Percentiles rank a stretch among this genome's conserved stretches.
These are phyloP conservation scores for Lupinus albus DNA, from an alignment of 306 rosid species.

Conservation along the genomic window DNA sequence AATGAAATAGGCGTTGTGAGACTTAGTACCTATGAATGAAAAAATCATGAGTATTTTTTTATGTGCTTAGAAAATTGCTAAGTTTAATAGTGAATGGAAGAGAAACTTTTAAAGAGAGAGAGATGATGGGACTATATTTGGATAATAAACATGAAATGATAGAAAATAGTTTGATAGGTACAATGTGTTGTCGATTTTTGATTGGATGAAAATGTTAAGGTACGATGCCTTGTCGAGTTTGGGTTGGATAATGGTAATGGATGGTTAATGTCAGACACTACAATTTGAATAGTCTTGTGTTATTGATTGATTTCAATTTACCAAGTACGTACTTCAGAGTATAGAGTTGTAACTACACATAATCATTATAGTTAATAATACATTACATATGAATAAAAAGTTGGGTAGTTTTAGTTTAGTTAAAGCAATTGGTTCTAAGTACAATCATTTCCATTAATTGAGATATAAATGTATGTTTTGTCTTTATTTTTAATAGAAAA, in stretches of 20 bases:
- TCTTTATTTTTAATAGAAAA: no score
- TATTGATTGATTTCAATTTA: background rate
- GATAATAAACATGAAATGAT: no score
- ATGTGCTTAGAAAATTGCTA: constrained; percentile 17
- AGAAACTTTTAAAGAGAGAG: background rate
- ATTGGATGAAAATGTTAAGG: constrained; percentile 21
- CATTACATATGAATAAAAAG: no score
- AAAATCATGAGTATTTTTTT: constrained; percentile 37
- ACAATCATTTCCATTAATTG: no score
- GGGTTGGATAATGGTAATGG: background rate
- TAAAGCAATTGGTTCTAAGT: no score
- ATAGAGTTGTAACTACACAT: no score
- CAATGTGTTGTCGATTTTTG: constrained; percentile 47
- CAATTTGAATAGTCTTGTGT: background rate
- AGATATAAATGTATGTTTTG: no score
- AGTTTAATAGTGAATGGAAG: constrained; percentile 4
- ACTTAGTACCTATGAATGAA: no score
- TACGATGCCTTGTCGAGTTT: constrained; percentile 39
- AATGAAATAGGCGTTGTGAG: no score
- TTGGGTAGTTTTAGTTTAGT: no score
- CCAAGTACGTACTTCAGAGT: no score
- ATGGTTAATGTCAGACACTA: constrained; percentile 26
- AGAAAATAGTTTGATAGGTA: background rate
- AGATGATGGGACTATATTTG: background rate
- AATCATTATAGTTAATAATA: no score